Base-by-base conservation (phyloP, 805 yeast genomes). In the Citeromyces nyonsensis region DNA sequence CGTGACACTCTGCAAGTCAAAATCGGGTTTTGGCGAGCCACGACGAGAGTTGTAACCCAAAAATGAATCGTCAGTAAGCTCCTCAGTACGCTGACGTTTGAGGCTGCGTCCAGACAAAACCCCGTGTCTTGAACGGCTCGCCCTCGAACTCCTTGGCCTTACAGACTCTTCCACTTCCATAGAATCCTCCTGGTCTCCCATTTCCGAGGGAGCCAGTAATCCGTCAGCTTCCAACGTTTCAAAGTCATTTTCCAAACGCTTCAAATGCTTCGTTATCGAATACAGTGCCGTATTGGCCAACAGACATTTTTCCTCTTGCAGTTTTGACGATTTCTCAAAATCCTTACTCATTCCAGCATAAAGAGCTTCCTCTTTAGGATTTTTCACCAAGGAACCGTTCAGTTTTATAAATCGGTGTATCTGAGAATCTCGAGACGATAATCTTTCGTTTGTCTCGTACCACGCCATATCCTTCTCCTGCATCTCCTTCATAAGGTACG, bases 201-300 rank as follows among this genome's bases (percentile, higher is more conserved):
- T 35, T 22, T 43, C 69, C 36, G 66, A 47, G 0, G 69, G 66
- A 2, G 85, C 83, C 28, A 86, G 50, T 15, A 79, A 59, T n/a
- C 93, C 95, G 34, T 83, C 94, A 32, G 68, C 63, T 43, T 82
- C 94, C 28, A 88, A 57, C 44, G 70, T 68, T 36, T 71, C 71
- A 32, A 88, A 74, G 42, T 82, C 94, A 13, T 71, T 66, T 44
- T 84, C 91, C 26, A 88, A 64, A 41, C 68, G 68, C 33, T 62
- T 61, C 37, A 85, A 58, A 49, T 88, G 94, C 46, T 80, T 79
- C 2, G 85, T 57, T 3, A 88, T 70, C 24, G 80, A 51, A 48
- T 77, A 80, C 30, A 88, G 60, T 3, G 94, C 86, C 1, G 94
- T 84, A 46, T 83, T 81, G 4, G 95, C 82, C 26, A 85, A 52